Conservation (phyloP, 352 stramenopile species). For the Pythium insidiosum region DNA sequence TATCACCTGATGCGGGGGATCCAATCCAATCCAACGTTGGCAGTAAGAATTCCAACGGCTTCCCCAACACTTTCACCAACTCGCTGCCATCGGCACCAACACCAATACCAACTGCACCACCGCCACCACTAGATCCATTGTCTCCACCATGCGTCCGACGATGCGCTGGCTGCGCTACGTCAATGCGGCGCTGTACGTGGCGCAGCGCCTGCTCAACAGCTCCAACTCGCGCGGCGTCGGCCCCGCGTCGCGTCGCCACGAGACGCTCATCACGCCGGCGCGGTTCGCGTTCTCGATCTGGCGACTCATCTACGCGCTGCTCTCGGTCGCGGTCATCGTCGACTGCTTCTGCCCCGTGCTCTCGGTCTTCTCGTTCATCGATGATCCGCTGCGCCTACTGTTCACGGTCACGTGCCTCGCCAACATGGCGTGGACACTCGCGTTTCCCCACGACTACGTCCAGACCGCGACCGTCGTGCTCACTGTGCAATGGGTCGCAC, state of each 20-base stretch:
- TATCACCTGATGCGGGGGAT: no score
- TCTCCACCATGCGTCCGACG: not conserved
- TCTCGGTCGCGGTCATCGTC: constrained; percentile 49
- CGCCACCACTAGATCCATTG: no score
- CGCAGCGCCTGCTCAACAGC: constrained; percentile 13
- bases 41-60: no score
- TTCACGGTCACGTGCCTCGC: constrained; percentile 57
- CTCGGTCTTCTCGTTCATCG: constrained; percentile 40
- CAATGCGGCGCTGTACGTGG: constrained; percentile 8
- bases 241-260: constrained; percentile 46
- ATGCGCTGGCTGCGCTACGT: constrained; percentile 12
- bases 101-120: no score
- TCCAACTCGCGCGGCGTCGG: constrained; percentile 23
- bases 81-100: no score
- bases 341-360: constrained; percentile 60
- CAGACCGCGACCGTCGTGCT: constrained; percentile 47
- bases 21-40: no score
- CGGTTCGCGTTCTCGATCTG: constrained; percentile 75
- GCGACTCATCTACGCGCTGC: constrained; percentile 39
- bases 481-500: constrained; percentile 48
- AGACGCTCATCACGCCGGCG: constrained; percentile 72
- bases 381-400: constrained; percentile 34
- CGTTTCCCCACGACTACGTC: constrained; percentile 62
- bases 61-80: no score
- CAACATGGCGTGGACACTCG: constrained; percentile 65